Evolutionary conservation across 2,329 filamentous ascomycete species (phyloP).

Genomic region (Tolypocladium capitatum): DNA sequence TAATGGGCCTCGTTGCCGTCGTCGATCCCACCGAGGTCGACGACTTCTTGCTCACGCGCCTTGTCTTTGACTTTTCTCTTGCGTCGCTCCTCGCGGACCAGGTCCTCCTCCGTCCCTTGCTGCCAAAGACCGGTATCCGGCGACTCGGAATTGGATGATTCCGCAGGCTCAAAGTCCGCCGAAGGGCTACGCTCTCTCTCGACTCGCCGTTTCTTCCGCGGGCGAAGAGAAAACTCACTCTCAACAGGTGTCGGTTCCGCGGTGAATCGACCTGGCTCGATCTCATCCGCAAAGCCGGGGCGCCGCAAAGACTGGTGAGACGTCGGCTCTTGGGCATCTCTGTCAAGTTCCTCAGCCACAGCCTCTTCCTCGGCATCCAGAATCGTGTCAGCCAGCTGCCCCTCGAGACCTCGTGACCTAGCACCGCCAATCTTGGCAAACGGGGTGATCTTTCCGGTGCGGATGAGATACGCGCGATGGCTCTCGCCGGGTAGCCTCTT

Average conservation of each 20-base stretch:
- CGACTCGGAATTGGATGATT: slow-evolving; percentile 17
- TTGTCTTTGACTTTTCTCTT: slow-evolving; percentile 28
- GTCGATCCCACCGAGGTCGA: slow-evolving; percentile 52
- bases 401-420: slow-evolving; percentile 47
- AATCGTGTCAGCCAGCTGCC: slow-evolving; percentile 63
- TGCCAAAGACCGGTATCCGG: slow-evolving; percentile 22
- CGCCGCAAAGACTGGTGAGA: slow-evolving; percentile 63
- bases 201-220: slow-evolving; percentile 40
- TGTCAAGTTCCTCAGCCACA: slow-evolving; percentile 25
- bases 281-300: slow-evolving; percentile 50
- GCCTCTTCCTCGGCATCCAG: slow-evolving; percentile 70
- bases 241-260: slow-evolving; percentile 20
- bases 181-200: slow-evolving; percentile 24
- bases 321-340: slow-evolving; percentile 32
- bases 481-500: slow-evolving; percentile 65
- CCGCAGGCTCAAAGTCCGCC: slow-evolving; percentile 31
- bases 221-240: slow-evolving; percentile 43
- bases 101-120: slow-evolving; percentile 25
- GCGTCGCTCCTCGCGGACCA: slow-evolving; percentile 23
- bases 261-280: background rate
- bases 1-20: slow-evolving; percentile 82
- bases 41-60: slow-evolving; percentile 21
- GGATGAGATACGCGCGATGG: slow-evolving; percentile 77
- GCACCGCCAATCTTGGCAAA: slow-evolving; percentile 67
- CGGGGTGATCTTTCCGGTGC: slow-evolving; percentile 94